Percentiles rank a stretch among this genome's conserved stretches.
Conservation (phyloP, 192 early-diverging fungal genomes). For the Gaertneriomyces sp. region DNA sequence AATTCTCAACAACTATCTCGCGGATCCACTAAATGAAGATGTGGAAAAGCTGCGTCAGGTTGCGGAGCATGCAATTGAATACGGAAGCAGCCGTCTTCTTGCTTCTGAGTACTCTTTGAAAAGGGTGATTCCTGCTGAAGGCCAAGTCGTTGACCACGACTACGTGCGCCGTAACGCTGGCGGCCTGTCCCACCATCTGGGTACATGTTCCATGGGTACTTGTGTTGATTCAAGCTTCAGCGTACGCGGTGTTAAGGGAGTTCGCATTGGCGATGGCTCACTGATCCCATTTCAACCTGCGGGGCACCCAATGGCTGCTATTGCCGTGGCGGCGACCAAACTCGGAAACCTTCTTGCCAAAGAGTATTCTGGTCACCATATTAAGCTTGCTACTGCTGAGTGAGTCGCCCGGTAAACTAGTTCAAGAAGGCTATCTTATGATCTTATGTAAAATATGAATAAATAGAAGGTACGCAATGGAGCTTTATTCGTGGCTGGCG, state of each 20-base stretch:
- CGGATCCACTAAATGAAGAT: neutral
- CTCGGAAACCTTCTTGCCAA: no score
- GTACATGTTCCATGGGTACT: neutral
- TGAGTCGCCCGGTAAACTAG: no score
- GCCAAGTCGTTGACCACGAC: neutral
- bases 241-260: conserved; percentile 3
- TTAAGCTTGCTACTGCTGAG: no score
- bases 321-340: no score
- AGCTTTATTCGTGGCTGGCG: no score
- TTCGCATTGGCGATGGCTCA: conserved; percentile 5
- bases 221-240: neutral
- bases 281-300: no score
- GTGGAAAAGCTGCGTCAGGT: neutral
- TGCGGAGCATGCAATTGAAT: neutral
- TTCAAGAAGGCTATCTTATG: no score
- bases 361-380: no score
- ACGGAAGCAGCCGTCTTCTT: conserved; percentile 1
- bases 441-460: no score
- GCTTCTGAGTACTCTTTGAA: neutral
- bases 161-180: neutral
- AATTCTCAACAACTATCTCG: neutral
- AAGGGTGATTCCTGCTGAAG: neutral
- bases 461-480: no score
- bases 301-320: no score
- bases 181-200: conserved; percentile 2